Conservation (phyloP, 805 yeast species). For the Maudiozyma saulgeensis region DNA sequence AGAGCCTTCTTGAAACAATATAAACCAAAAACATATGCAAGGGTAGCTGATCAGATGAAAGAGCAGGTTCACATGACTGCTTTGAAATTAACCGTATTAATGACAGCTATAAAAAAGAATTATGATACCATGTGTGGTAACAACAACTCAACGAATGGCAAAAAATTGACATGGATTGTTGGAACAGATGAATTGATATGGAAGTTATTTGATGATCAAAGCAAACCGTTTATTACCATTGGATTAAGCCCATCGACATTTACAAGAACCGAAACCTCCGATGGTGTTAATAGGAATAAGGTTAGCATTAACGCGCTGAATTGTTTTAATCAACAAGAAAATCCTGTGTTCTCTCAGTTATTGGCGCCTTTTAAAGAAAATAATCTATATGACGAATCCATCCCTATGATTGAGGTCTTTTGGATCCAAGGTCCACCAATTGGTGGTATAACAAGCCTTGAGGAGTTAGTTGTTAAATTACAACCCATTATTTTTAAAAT, state of each 20-base stretch:
- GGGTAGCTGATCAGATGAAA: slow-evolving; percentile 31
- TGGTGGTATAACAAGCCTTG: slow-evolving; percentile 55
- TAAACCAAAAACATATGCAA: slow-evolving; percentile 27
- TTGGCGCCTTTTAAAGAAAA: slow-evolving; percentile 33
- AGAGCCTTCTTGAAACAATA: slow-evolving; percentile 34
- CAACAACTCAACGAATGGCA: slow-evolving; percentile 11
- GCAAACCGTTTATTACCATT: slow-evolving; percentile 43
- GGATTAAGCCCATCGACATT: slow-evolving; percentile 42
- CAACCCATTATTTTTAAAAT: slow-evolving; percentile 50
- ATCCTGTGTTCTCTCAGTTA: slow-evolving; percentile 44
- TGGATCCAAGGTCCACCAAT: slow-evolving; percentile 54
- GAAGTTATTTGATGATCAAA: slow-evolving; percentile 42
- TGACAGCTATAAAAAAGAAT: slow-evolving; percentile 34
- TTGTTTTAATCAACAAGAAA: slow-evolving; percentile 42
- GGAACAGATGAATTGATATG: slow-evolving; percentile 49
- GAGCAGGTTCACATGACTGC: slow-evolving; percentile 28
- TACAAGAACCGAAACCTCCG: slow-evolving; percentile 39
- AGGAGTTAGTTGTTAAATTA: slow-evolving; percentile 38
- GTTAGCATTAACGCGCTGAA: slow-evolving; percentile 38
- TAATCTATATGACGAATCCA: slow-evolving; percentile 15
- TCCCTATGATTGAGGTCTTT: slow-evolving; percentile 33
- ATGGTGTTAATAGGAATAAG: slow-evolving; percentile 44
- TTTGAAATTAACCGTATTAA: slow-evolving; percentile 34
- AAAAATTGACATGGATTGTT: slow-evolving; percentile 37
- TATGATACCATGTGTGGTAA: slow-evolving; percentile 23